phyloP scores from a whole-genome alignment of 495 filamentous ascomycete species.

The Aspergillus saccharolyticus region DNA sequence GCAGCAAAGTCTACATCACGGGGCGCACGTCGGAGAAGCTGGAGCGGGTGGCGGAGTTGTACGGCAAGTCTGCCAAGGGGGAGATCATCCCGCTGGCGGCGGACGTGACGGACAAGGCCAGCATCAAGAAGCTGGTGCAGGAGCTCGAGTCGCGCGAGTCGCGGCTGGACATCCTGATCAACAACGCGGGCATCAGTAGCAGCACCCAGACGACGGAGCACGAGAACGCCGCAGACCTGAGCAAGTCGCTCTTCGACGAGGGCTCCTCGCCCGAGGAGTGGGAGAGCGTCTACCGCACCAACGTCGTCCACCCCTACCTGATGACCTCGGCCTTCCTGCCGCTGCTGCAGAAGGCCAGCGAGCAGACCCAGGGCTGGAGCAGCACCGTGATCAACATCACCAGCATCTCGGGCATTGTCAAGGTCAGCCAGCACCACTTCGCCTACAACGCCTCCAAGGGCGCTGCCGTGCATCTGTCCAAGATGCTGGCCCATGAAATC shows the following conservation, averaged over 20 bases:
- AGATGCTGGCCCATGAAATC: constrained; percentile 50
- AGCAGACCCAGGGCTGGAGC: constrained; percentile 45
- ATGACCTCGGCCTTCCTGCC: constrained; percentile 40
- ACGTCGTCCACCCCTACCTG: constrained; percentile 45
- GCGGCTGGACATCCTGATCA: constrained; percentile 49
- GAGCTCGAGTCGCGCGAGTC: constrained; percentile 41
- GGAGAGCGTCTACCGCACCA: constrained; percentile 44
- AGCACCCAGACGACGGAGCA: constrained; percentile 29
- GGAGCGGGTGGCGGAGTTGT: constrained; percentile 43
- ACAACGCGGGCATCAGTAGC: constrained; percentile 49
- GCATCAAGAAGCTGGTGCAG: constrained; percentile 40
- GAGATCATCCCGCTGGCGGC: constrained; percentile 52
- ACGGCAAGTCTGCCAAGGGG: constrained; percentile 43
- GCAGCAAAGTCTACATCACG: constrained; percentile 56
- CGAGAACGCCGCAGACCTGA: constrained; percentile 43
- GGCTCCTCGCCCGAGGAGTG: constrained; percentile 38
- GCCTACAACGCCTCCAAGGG: constrained; percentile 50
- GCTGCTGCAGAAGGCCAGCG: constrained; percentile 39
- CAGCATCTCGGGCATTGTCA: constrained; percentile 49
- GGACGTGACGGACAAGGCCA: constrained; percentile 46
- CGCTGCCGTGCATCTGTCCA: constrained; percentile 49
- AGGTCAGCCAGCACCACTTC: constrained; percentile 48
- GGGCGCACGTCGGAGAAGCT: constrained; percentile 54
- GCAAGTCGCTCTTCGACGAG: constrained; percentile 53
- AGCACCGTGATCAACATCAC: constrained; percentile 57